Conservation (phyloP, 768 basidiomycete species). For the Cantharellus anzutake region DNA sequence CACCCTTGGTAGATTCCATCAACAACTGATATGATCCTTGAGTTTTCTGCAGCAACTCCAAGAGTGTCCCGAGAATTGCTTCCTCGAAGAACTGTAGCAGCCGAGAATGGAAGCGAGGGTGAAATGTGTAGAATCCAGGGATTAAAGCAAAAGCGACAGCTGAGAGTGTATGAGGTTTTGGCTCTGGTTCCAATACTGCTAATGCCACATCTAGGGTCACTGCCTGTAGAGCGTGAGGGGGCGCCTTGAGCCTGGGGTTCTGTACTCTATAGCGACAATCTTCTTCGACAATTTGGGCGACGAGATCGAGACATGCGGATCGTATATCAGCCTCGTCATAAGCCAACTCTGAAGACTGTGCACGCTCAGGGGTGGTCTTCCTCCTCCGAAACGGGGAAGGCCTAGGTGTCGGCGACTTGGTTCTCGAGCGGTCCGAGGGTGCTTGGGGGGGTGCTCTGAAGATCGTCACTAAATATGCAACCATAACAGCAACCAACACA, state of each 20-base stretch:
- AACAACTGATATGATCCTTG: slow-evolving; percentile 5
- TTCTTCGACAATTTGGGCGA: slow-evolving; percentile 44
- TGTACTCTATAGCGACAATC: slow-evolving; percentile 52
- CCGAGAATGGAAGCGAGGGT: slow-evolving; percentile 37
- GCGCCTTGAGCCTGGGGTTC: slow-evolving; percentile 40
- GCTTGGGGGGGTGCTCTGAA: neutral
- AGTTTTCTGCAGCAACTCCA: slow-evolving; percentile 16
- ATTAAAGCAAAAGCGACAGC: slow-evolving; percentile 49
- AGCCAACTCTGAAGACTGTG: no score
- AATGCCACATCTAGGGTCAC: slow-evolving; percentile 50
- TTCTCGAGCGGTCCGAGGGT: neutral
- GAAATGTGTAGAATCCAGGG: slow-evolving; percentile 58
- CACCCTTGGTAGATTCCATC: no score
- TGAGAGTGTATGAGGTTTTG: slow-evolving; percentile 32
- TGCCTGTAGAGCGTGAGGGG: slow-evolving; percentile 60
- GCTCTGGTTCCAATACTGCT: slow-evolving; percentile 35
- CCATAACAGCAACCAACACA: neutral
- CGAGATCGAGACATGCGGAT: no score
- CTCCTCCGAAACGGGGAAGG: slow-evolving; percentile 17
- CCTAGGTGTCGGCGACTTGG: slow-evolving; percentile 6
- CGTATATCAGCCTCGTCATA: no score
- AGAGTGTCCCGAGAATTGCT: slow-evolving; percentile 32
- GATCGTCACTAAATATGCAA: neutral
- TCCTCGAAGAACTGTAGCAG: slow-evolving; percentile 53
- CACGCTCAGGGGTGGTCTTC: slow-evolving; percentile 10